Evolutionary conservation across 176 grass and related monocot species (phyloP), one percentile per base, ranked within the genome.

Genomic region (Metroxylon sagu): DNA sequence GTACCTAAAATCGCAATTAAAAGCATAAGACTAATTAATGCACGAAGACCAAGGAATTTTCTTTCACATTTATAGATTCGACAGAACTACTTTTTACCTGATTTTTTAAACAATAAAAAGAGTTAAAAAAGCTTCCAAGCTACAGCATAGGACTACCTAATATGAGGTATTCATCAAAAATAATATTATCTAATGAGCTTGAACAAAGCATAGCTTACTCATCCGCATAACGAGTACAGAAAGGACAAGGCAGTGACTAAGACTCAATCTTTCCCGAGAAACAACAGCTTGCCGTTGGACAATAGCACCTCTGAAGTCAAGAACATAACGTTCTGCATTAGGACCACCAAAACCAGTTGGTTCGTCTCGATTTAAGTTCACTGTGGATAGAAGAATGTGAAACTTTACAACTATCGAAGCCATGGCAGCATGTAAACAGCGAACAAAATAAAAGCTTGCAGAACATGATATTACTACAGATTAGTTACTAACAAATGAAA

Each of bases 171-270:
- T 23, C 21, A 62, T 19, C 10, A 62, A 66, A 18, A 52, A 23
- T 15, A 5, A 29, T 29, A 54, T n/a, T 53, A 29, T 25, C 4
- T 31, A 27, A 53, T 29, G 23, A 17, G 17, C 23, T 56, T 25
- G 7, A 39, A 29, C 29, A 48, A 48, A 61, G 50, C 51, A 4
- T 52, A 49, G 72, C 87, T 82, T 90, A 97, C 83, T 85, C 80
- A 84, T 85, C 71, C 56, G 71, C 54, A 62, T 74, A 73, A 88
- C 79, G 59, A 91, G 81, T 48, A 77, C 75, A 71, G 92, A 97
- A 61, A 97, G 78, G 29, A 79, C 83, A 69, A 97, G 92, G 75
- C 92, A 97, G 54, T 97, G 92, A 55, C 92, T 97, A 64, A 97
- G 73, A 83, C 75, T 97, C 71, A 90, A 75, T 76, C 92, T 97